Evolutionary conservation across 2,329 filamentous ascomycete species (phyloP).

Genomic region (Penicillium occitanis): DNA sequence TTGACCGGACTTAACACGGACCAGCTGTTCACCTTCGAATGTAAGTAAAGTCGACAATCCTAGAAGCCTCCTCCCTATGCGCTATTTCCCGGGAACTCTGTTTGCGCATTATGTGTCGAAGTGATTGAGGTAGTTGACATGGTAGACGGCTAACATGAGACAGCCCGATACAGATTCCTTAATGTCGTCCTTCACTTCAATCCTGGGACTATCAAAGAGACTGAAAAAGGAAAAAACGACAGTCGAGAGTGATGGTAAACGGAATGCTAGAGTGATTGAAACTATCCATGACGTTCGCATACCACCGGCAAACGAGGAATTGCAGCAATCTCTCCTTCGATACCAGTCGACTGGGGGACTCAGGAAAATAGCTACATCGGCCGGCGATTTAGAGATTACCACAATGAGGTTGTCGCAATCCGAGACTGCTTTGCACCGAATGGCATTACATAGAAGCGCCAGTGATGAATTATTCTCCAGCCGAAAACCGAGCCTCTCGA

Average conservation of each 20-base stretch:
- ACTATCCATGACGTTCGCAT: slow-evolving; percentile 14
- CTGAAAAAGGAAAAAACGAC: neutral
- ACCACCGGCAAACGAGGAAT: slow-evolving; percentile 4
- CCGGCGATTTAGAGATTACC: neutral
- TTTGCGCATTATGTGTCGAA: neutral
- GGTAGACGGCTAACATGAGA: neutral
- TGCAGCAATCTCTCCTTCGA: neutral
- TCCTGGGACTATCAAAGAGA: neutral
- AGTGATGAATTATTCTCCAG: slow-evolving; percentile 2
- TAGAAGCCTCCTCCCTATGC: neutral
- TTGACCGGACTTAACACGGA: neutral
- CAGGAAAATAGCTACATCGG: neutral
- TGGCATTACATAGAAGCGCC: neutral
- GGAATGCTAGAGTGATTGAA: slow-evolving; percentile 16
- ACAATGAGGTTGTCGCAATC: slow-evolving; percentile 11
- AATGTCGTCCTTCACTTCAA: slow-evolving; percentile 6
- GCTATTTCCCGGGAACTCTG: neutral
- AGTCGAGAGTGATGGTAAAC: neutral
- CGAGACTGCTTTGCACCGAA: slow-evolving; percentile 9
- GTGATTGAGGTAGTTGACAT: neutral
- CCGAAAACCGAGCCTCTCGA: neutral
- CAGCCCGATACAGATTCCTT: neutral
- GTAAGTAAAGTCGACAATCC: neutral
- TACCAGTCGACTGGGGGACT: neutral
- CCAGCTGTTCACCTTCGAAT: neutral